Evolutionary conservation across 1,284 basidiomycete genomes (phyloP), one percentile per base, ranked within the genome.

Genomic region (Mycena citricolor): DNA sequence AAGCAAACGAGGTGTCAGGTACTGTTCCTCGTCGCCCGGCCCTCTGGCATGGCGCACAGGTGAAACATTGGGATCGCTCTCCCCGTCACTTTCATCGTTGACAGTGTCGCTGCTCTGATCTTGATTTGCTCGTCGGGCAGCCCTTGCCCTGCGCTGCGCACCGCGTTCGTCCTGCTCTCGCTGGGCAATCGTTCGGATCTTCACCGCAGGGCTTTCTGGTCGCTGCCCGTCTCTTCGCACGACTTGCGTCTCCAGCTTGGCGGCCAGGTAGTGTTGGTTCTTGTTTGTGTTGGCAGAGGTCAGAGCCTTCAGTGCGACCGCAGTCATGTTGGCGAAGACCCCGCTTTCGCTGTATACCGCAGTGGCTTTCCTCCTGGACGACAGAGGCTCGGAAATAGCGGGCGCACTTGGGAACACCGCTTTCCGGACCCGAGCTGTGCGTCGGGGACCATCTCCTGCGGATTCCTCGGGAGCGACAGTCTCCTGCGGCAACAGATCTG

Each of bases 1-100:
- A n/a, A n/a, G n/a, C n/a, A n/a, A n/a, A n/a, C n/a, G n/a, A 32
- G 71, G 87, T 2, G 83, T 85, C 57, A 75, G 73, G 55, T 87
- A 93, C 53, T 90, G 89, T 54, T 86, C 88, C 26, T 90, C 88
- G 14, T 92, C 90, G 2, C 90, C 88, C 5, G 87, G 78, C 8
- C 83, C 85, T 55, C 80, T 65, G 42, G 63, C 64, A 66, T 87
- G 82, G 45, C 60, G 44, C 50, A 34, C 63, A 19, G 61, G 64
- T 17, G 56, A 61, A 19, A 54, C 60, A 24, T 65, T 66, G 21
- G 40, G 42, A 39, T 52, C 57, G 8, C 26, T 41, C 32, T 55
- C 47, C 35, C 34, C 30, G 23, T 52, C 56, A 34, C 57, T 59
- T 7, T 47, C 57, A 16, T 35, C 40, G 26, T 55, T 37, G 44